Evolutionary conservation across 805 yeast species (phyloP), one percentile per base, ranked within the genome.

Genomic region (Priceomyces castillae): DNA sequence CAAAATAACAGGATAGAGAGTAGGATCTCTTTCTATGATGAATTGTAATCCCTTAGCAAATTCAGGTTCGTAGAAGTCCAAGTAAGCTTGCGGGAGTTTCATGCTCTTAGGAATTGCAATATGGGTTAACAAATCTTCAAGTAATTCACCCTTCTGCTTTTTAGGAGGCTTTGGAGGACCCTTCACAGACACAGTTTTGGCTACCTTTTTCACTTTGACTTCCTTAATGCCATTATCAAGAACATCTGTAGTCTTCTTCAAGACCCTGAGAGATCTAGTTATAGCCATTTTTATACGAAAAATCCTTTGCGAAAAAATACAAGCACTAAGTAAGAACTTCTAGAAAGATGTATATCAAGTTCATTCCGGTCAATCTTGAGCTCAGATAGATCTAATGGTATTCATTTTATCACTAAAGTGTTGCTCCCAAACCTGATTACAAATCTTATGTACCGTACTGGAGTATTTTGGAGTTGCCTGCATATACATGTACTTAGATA

Each of bases 21-120:
- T 46, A 0, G 67, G 65, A 45, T 71, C 76, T 2, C 52, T 47
- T 4, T 44, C 37, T 7, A 71, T 22, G 5, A 71, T 48, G 41
- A 59, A 62, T 7, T 57, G 46, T 16, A 65, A 48, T 0, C 71
- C 75, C 6, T 54, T 41, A 3, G 69, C 51, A 48, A 71, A 71
- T 17, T 59, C 62, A 0, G 65, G 63, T 2, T 57, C 48, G 40
- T 71, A 75, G 41, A 31, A 57, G 1, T 51, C 56, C 7, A 63
- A 52, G 46, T 62, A 71, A 2, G 36, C 52, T 15, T 35, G 40
- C 1, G 75, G 76, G 15, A 67, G 50, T 15, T 41, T 30, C 28
- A 49, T 30, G 33, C 49, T 52, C 7, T 43, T 28, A 3, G 57
- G 55, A 12, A 54, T 39, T 3, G 23, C 33, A 25, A 54, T 44